phyloP scores from a whole-genome alignment of 1,284 basidiomycete species.

The Cystobasidium pallidum region DNA sequence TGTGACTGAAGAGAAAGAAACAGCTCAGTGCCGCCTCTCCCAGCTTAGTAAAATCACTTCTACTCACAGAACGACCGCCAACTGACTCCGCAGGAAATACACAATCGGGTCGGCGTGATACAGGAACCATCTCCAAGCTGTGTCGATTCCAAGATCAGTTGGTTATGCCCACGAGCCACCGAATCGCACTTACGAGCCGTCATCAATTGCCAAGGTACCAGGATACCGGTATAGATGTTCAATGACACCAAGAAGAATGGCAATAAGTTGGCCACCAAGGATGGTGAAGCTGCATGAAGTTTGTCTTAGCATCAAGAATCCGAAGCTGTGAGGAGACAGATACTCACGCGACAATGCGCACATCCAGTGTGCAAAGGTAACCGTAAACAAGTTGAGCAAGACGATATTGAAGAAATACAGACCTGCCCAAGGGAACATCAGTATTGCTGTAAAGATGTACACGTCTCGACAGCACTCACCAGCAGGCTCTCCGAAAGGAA shows the following conservation, averaged over 20 bases:
- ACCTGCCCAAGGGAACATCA: neutral
- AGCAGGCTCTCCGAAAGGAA: conserved; percentile 36
- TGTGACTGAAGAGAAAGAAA: neutral
- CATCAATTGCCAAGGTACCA: conserved; percentile 27
- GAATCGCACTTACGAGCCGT: conserved; percentile 28
- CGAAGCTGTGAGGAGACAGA: neutral
- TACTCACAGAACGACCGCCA: conserved; percentile 23
- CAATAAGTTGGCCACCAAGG: conserved; percentile 34
- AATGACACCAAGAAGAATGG: conserved; percentile 36
- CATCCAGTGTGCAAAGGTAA: conserved; percentile 36
- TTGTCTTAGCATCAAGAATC: neutral
- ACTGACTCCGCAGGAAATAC: conserved; percentile 26
- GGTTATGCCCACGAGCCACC: too few species aligned
- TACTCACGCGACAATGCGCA: conserved; percentile 26
- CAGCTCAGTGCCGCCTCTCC: neutral
- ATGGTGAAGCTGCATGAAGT: conserved; percentile 14
- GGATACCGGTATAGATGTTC: conserved; percentile 29
- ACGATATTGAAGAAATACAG: conserved; percentile 4
- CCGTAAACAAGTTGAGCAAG: conserved; percentile 32
- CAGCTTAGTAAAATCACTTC: neutral
- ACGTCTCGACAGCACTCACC: neutral
- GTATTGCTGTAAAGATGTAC: neutral
- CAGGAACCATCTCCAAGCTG: conserved; percentile 28
- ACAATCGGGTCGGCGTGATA: conserved; percentile 31
- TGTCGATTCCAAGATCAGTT: too few species aligned